Percentiles rank a stretch among this genome's conserved stretches.
Conservation (phyloP, 1,139 yeast species). For the Yamadazyma friedrichii region DNA sequence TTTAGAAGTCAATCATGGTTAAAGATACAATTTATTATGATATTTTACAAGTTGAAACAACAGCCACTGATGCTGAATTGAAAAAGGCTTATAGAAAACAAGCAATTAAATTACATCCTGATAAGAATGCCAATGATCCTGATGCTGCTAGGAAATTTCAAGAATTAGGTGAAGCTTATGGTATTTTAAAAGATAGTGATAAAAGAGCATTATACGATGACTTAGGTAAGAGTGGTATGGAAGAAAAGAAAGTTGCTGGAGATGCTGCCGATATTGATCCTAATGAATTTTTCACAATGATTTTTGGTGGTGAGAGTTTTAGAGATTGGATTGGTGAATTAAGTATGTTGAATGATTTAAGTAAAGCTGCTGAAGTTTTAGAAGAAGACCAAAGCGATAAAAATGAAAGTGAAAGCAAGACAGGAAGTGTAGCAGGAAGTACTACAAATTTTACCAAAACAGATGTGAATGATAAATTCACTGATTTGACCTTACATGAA, state of each 20-base stretch:
- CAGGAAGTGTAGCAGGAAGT: neutral
- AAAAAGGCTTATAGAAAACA: constrained; percentile 93
- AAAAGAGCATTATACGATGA: constrained; percentile 42
- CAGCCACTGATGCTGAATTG: constrained; percentile 78
- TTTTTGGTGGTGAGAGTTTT: constrained; percentile 80
- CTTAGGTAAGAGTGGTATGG: constrained; percentile 43
- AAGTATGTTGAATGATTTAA: constrained; percentile 76
- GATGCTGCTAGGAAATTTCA: constrained; percentile 95
- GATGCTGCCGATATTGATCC: constrained; percentile 34
- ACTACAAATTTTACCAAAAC: neutral
- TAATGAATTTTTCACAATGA: constrained; percentile 63
- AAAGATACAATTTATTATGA: constrained; percentile 92
- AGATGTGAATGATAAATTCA: neutral
- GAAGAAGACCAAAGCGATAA: constrained; percentile 30
- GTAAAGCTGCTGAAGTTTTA: constrained; percentile 67
- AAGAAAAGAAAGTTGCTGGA: constrained; percentile 20
- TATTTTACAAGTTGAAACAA: constrained; percentile 71
- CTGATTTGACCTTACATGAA: constrained; percentile 10
- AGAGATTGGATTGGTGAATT: constrained; percentile 81
- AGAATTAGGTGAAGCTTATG: constrained; percentile 65
- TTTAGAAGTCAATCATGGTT: constrained; percentile 54
- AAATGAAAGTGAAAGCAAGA: neutral
- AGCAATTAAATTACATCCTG: constrained; percentile 94
- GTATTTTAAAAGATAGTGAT: constrained; percentile 37
- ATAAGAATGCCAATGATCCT: constrained; percentile 73